Evolutionary conservation across 2,329 filamentous ascomycete genomes (phyloP).

Genomic region (Ascochyta fabae): DNA sequence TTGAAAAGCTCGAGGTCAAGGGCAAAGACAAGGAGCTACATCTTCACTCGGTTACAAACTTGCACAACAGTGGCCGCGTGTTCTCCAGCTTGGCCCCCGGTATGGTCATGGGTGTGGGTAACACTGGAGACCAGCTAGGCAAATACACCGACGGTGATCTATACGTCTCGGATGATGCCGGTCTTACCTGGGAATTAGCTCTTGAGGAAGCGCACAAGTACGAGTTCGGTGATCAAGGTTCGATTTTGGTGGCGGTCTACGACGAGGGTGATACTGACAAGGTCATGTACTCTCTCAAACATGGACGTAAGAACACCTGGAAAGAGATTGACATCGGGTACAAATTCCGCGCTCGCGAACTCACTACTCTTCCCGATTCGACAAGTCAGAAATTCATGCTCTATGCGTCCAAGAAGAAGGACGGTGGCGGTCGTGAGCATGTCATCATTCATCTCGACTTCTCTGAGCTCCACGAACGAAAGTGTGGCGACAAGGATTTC

Average conservation of each 20-base stretch:
- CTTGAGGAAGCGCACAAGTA: conserved; percentile 89
- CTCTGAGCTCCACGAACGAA: conserved; percentile 76
- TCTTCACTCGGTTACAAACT: conserved; percentile 88
- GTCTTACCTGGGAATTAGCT: conserved; percentile 78
- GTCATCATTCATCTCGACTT: conserved; percentile 84
- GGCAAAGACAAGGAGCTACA: conserved; percentile 74
- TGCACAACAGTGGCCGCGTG: conserved; percentile 81
- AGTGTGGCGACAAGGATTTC: conserved; percentile 78
- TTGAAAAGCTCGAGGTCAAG: conserved; percentile 73
- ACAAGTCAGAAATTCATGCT: conserved; percentile 91
- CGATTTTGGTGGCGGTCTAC: conserved; percentile 81
- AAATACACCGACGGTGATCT: conserved; percentile 76
- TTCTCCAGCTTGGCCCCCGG: conserved; percentile 95
- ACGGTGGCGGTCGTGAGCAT: conserved; percentile 60
- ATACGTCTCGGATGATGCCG: conserved; percentile 90
- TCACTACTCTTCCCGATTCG: conserved; percentile 91
- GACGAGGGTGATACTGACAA: conserved; percentile 69
- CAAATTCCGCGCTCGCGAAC: conserved; percentile 71
- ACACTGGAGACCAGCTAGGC: conserved; percentile 77
- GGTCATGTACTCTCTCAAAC: conserved; percentile 82
- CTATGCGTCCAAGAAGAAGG: conserved; percentile 60
- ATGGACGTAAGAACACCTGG: conserved; percentile 78
- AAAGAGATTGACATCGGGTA: conserved; percentile 71
- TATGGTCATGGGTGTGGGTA: conserved; percentile 91
- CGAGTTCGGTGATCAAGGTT: conserved; percentile 93